Evolutionary conservation across 768 basidiomycete genomes (phyloP), one percentile per base, ranked within the genome.

Genomic region (Psilocybe cubensis): DNA sequence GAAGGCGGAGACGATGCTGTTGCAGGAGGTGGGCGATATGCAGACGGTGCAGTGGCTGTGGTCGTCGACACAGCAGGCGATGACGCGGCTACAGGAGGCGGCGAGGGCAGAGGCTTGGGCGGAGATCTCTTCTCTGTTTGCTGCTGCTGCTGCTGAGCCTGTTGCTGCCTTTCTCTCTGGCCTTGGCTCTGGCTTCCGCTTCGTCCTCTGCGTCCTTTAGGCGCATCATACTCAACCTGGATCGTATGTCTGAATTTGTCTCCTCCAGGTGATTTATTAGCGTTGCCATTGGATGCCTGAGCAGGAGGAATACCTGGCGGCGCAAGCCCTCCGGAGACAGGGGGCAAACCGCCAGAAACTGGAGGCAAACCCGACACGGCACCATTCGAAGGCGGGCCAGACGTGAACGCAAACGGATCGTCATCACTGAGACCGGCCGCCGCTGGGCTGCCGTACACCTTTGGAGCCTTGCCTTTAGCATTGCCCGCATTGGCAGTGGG

Each of bases 191-290:
- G 68, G 43, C 68, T 68, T 23, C 63, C 64, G 35, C 56, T 63
- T 63, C 45, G 76, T 72, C 41, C 74, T 72, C 69, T 74, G 61
- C 61, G 70, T 62, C 66, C 70, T 65, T 65, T 59, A 57, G 82
- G 81, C 54, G 88, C 87, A 56, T 89, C 91, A 65, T 98, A 98
- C 73, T 99, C 97, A 57, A 98, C 90, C 71, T 98, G 97, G 45
- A 98, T 92, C 9, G 97, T 98, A 72, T 98, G 95, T 47, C 94
- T 79, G 72, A 91, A 88, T 52, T 67, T 69, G 56, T 67, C 66
- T 10, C 61, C 66, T 17, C 67, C 67, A 31, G 79, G 79, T 2
- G 73, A 75, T 23, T 52, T 52, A 11, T 9, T 25, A 27, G 31
- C 31, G 31, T n/a, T n/a, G 14, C 14, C 35, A n/a, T n/a, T n/a